Conservation (phyloP, 371 early-diverging fungal species). For the Mortierella sp. region DNA sequence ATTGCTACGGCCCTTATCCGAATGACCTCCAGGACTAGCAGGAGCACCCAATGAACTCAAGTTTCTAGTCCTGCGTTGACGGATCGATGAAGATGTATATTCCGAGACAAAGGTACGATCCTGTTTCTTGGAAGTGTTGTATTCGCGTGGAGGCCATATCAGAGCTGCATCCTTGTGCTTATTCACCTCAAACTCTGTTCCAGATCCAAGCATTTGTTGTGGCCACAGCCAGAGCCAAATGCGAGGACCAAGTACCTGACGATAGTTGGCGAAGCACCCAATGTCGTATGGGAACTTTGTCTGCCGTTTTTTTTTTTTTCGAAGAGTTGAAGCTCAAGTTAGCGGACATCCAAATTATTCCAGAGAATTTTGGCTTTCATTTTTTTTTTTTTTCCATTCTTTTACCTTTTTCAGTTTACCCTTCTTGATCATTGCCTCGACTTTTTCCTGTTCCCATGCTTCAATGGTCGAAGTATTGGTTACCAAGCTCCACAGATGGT, state of each 20-base stretch:
- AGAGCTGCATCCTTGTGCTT: slow-evolving; percentile 55
- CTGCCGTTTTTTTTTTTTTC: slow-evolving; percentile 36
- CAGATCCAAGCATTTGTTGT: slow-evolving; percentile 73
- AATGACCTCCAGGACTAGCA: neutral
- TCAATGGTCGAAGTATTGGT: slow-evolving; percentile 98
- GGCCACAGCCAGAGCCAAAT: slow-evolving; percentile 83
- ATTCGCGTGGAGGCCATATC: slow-evolving; percentile 70
- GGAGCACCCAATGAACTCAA: slow-evolving; percentile 21
- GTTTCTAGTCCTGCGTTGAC: slow-evolving; percentile 15
- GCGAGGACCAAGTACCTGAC: slow-evolving; percentile 79
- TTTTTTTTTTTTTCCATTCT: neutral
- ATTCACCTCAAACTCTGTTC: slow-evolving; percentile 76
- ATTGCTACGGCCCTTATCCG: neutral
- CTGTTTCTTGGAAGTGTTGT: slow-evolving; percentile 62
- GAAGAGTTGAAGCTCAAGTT: no score
- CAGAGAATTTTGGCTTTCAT: slow-evolving; percentile 80
- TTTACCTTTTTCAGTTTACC: slow-evolving; percentile 71
- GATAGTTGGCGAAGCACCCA: slow-evolving; percentile 83
- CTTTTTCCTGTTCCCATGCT: slow-evolving; percentile 85
- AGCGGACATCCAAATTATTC: no score
- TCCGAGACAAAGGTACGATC: slow-evolving; percentile 40
- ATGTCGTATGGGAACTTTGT: slow-evolving; percentile 93
- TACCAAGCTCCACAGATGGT: slow-evolving; percentile 85
- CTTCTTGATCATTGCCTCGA: slow-evolving; percentile 77
- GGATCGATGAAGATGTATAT: slow-evolving; percentile 37